phyloP scores from a whole-genome alignment of 2,329 filamentous ascomycete genomes.

The Botrytis hyacinthi region DNA sequence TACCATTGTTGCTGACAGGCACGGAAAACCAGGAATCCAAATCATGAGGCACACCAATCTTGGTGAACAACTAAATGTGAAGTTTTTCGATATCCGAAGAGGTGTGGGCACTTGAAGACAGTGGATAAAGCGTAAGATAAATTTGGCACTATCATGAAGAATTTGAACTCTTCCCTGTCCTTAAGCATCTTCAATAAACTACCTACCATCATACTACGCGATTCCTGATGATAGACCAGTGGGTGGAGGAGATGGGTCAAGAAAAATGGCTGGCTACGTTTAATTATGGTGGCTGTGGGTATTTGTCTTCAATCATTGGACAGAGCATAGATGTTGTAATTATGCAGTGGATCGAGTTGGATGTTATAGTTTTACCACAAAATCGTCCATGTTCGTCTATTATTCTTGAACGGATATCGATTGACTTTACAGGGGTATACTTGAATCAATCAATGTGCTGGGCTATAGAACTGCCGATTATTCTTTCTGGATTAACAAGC shows the following conservation, averaged over 20 bases:
- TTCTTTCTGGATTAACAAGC: not conserved
- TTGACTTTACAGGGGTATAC: not conserved
- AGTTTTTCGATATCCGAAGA: not conserved
- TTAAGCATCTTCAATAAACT: not conserved
- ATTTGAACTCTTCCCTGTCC: not conserved
- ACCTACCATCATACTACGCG: rapidly evolving
- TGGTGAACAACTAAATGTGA: not conserved
- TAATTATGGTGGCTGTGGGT: not conserved
- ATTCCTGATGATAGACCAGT: not conserved
- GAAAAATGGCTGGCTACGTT: too few relatives aligned
- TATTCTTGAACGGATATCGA: not conserved
- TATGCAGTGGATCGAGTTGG: rapidly evolving
- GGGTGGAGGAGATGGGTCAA: rapidly evolving
- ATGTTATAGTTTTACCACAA: not conserved
- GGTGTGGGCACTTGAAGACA: not conserved
- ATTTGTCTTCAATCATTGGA: too few relatives aligned
- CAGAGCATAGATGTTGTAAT: not conserved
- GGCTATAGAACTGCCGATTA: not conserved
- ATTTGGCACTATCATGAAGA: not conserved
- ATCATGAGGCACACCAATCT: not conserved
- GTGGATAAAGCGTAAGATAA: too few relatives aligned
- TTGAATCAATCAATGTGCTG: not conserved
- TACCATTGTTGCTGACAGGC: not conserved
- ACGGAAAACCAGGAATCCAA: not conserved
- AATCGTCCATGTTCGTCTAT: not conserved